Evolutionary conservation across 768 basidiomycete species (phyloP), one percentile per base, ranked within the genome.

Genomic region (Naganishia friedmannii): DNA sequence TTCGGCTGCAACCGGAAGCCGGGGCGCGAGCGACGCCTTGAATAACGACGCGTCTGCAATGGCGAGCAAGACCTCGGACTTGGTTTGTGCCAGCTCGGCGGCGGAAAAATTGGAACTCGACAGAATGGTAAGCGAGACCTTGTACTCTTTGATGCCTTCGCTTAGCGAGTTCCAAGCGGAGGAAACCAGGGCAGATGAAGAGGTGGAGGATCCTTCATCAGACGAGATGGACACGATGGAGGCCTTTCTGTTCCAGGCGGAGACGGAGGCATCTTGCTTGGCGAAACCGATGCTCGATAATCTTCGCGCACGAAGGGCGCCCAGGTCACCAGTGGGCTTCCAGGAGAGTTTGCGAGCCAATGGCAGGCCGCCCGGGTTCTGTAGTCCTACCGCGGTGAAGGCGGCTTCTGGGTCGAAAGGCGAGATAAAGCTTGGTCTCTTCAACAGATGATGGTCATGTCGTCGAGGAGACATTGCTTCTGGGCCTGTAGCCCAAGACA

Each of bases 91-190:
- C 13, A 80, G 72, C n/a, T 71, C 67, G 6, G 72, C 72, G 10
- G 74, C 34, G 3, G 78, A 74, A 17, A 77, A 60, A 39, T 77
- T 74, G 8, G 75, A 72, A 13, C 70, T 46, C 26, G 76, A 72
- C 10, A 80, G 68, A 23, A 79, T 72, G 29, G 77, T 73, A 17
- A 81, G 68, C 21, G 78, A 74, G n/a, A 76, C 67, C 63, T 81
- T 81, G 74, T 78, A 77, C 46, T 80, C 77, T 69, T 78, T 78
- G 60, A 79, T 68, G 26, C 76, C 71, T 15, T 72, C 70, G 46
- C 78, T 74, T 39, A 81, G 76, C 2, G 78, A 73, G 37, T 77
- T 56, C 78, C 77, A 81, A 7, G 79, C 77, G 9, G 75, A 66
- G 39, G 74, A 57, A 19, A 77, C 79, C 3, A 81, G 74, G 29